These are phyloP conservation scores for Pichia sp. DNA, from an alignment of 1,139 yeast species.

Conservation along the genomic window DNA sequence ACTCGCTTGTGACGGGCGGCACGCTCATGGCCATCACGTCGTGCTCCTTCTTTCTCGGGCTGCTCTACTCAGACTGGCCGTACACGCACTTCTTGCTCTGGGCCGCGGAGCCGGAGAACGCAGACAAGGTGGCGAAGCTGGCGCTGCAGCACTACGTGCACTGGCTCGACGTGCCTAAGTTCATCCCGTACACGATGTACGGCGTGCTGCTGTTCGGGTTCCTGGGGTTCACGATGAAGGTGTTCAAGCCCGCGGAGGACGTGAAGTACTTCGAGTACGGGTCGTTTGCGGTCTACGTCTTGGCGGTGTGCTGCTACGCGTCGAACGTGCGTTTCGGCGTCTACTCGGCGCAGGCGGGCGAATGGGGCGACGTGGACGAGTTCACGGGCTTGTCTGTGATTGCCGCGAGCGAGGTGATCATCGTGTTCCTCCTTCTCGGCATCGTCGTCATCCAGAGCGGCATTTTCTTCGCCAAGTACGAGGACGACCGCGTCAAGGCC, in stretches of 20 bases:
- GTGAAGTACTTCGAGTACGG: constrained; percentile 88
- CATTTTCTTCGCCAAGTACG: constrained; percentile 83
- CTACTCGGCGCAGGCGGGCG: constrained; percentile 60
- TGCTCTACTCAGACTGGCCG: constrained; percentile 71
- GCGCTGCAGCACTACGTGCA: constrained; percentile 70
- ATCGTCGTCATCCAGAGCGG: constrained; percentile 83
- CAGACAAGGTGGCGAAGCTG: constrained; percentile 36
- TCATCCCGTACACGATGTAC: constrained; percentile 60
- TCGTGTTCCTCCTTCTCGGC: constrained; percentile 68
- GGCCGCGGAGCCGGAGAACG: constrained; percentile 44
- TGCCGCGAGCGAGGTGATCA: constrained; percentile 83
- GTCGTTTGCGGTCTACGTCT: constrained; percentile 63
- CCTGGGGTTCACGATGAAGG: constrained; percentile 68
- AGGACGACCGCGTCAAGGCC: constrained; percentile 53
- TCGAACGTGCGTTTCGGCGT: constrained; percentile 84
- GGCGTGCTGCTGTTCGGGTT: constrained; percentile 51
- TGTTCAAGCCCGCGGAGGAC: constrained; percentile 81
- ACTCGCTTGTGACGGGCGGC: constrained; percentile 16
- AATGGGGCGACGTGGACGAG: constrained; percentile 93
- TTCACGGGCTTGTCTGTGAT: constrained; percentile 84
- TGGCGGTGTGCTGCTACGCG: constrained; percentile 71
- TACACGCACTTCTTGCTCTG: constrained; percentile 81
- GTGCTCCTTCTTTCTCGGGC: constrained; percentile 74
- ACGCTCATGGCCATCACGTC: constrained; percentile 33
- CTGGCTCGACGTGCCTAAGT: constrained; percentile 63